Percentiles rank a stretch among this genome's conserved stretches.
These are phyloP conservation scores for Ascodesmis nigricans DNA, from an alignment of 495 filamentous ascomycete species.

Conservation along the genomic window DNA sequence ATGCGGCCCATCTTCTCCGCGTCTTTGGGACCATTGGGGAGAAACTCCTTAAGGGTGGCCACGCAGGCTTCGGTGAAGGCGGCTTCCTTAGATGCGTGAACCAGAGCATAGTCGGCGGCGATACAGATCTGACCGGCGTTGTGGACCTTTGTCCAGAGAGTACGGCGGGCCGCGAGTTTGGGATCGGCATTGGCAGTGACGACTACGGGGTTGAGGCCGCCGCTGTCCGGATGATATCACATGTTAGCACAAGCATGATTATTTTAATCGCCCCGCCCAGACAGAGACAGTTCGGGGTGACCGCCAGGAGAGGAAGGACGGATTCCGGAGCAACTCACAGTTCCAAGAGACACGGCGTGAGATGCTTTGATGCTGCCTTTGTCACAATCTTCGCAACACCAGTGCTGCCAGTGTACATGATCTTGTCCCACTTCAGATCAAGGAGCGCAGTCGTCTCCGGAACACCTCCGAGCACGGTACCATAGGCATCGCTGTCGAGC, in stretches of 20 bases:
- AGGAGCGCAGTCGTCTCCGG: slow-evolving; percentile 64
- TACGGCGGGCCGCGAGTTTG: slow-evolving; percentile 54
- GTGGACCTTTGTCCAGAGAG: slow-evolving; percentile 67
- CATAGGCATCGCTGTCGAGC: slow-evolving; percentile 57
- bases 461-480: slow-evolving; percentile 56
- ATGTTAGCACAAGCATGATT: neutral
- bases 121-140: slow-evolving; percentile 87
- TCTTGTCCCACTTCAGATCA: slow-evolving; percentile 86
- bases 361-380: slow-evolving; percentile 72
- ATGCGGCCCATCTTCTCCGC: slow-evolving; percentile 59
- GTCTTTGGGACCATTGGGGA: slow-evolving; percentile 51
- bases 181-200: slow-evolving; percentile 62
- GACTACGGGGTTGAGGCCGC: slow-evolving; percentile 77
- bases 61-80: slow-evolving; percentile 49
- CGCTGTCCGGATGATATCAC: slow-evolving; percentile 20
- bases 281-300: no score
- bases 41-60: slow-evolving; percentile 36
- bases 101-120: slow-evolving; percentile 60
- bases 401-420: slow-evolving; percentile 72
- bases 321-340: slow-evolving; percentile 29
- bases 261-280: no score
- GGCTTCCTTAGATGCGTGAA: slow-evolving; percentile 51
- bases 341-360: slow-evolving; percentile 76
- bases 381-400: slow-evolving; percentile 67
- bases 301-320: no score